A percentile compares a stretch with the other conserved stretches of the same genome.
Conservation (phyloP, 148 eudicot species). For the Chenopodium suecicum region DNA sequence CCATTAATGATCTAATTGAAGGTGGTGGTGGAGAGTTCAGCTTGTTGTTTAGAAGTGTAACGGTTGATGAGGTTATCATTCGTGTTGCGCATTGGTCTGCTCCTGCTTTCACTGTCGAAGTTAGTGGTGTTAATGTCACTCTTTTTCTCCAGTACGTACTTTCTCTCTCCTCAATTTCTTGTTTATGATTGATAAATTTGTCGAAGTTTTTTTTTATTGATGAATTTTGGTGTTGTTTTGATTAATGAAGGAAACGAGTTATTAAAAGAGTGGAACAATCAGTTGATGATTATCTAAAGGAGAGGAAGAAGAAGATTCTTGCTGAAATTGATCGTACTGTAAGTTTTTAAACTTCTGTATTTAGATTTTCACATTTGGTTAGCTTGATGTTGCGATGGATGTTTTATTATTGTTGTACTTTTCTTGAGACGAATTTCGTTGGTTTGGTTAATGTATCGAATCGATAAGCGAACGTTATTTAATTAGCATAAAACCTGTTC, state of each 20-base stretch:
- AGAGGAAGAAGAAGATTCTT: conserved; percentile 42
- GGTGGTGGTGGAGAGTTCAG: conserved; percentile 37
- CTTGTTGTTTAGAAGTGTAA: conserved; percentile 40
- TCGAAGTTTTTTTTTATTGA: neutral
- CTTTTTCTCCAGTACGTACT: conserved; percentile 42
- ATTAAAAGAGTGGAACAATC: conserved; percentile 28
- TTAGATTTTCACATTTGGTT: no score
- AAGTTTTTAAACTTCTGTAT: neutral
- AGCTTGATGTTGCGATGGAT: no score
- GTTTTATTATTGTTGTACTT: no score
- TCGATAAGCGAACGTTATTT: neutral
- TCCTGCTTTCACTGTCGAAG: conserved; percentile 51
- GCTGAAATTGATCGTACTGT: conserved; percentile 81
- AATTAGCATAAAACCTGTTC: neutral
- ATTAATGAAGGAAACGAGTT: conserved; percentile 45
- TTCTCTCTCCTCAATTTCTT: neutral
- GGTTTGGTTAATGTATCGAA: neutral
- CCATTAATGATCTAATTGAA: conserved; percentile 42
- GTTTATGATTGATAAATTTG: neutral
- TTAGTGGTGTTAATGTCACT: conserved; percentile 53
- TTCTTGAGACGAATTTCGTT: neutral
- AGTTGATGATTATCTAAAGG: conserved; percentile 41
- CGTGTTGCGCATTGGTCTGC: conserved; percentile 51
- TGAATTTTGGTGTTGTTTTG: neutral
- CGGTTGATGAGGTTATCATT: conserved; percentile 51